These are phyloP conservation scores for Mollisiaceae sp. DNA, from an alignment of 2,329 filamentous ascomycete species.

Conservation along the genomic window DNA sequence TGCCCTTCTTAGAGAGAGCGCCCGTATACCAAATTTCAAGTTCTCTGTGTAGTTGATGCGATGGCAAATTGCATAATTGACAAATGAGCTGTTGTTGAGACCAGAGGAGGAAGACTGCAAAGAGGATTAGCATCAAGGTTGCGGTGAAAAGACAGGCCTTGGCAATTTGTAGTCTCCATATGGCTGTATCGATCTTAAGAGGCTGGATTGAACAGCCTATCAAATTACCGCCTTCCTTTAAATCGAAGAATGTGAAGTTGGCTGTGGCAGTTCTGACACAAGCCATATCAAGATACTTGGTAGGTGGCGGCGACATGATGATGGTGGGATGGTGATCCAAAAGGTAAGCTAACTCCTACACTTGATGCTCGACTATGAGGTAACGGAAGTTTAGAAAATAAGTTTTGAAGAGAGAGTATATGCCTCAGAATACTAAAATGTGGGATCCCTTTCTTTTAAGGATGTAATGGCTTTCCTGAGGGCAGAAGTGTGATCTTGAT, in stretches of 20 bases:
- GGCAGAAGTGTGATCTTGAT: not conserved
- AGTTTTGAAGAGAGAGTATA: not conserved
- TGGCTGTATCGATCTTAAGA: not conserved
- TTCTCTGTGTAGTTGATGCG: not conserved
- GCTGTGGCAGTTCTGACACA: not conserved
- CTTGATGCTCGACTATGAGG: no score
- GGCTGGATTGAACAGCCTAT: not conserved
- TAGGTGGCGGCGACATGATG: slow-evolving; percentile 1
- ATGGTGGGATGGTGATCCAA: not conserved
- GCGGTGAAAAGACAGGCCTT: not conserved
- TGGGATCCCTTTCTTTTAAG: not conserved
- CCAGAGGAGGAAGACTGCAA: not conserved
- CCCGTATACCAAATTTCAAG: not conserved
- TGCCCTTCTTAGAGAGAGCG: not conserved
- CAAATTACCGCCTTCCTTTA: not conserved
- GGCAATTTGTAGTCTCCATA: not conserved
- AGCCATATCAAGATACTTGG: not conserved
- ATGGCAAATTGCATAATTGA: not conserved
- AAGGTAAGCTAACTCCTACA: not conserved
- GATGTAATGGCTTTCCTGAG: not conserved
- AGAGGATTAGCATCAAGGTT: not conserved
- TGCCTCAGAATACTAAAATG: not conserved
- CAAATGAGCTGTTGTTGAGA: not conserved
- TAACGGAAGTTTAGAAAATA: not conserved
- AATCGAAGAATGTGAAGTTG: not conserved